phyloP scores from a whole-genome alignment of 306 rosid genomes.

The Acacia acuminata region DNA sequence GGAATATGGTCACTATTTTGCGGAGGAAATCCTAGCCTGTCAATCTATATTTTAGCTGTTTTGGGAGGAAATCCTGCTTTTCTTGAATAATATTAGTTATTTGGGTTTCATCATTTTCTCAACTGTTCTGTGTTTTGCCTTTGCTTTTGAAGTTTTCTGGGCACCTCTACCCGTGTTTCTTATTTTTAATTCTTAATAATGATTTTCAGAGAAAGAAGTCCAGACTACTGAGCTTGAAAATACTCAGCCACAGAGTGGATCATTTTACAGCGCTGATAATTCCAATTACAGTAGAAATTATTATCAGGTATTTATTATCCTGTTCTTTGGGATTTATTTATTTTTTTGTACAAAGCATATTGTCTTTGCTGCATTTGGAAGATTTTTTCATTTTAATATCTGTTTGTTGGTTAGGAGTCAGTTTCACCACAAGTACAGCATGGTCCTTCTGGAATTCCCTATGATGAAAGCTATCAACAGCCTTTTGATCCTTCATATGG shows the following conservation, averaged over 20 bases:
- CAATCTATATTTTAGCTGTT: neutral
- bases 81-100: neutral
- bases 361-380: constrained; percentile 23
- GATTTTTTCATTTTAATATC: constrained; percentile 18
- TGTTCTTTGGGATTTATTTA: constrained; percentile 5
- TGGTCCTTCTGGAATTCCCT: constrained; percentile 51
- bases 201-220: constrained; percentile 59
- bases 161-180: constrained; percentile 8
- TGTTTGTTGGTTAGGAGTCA: constrained; percentile 48
- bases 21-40: neutral
- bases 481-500: constrained; percentile 47
- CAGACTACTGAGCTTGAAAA: constrained; percentile 48
- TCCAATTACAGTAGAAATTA: constrained; percentile 46
- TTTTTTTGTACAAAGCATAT: constrained; percentile 7
- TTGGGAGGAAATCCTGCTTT: neutral
- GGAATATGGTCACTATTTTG: neutral
- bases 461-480: constrained; percentile 62
- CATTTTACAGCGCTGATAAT: constrained; percentile 50
- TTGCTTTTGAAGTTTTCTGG: constrained; percentile 10
- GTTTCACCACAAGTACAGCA: constrained; percentile 54
- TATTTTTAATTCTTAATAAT: neutral
- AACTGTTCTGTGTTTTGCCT: neutral
- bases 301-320: constrained; percentile 62
- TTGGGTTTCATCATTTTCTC: neutral
- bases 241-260: constrained; percentile 53